Evolutionary conservation across 345 rosid genomes (phyloP), one percentile per base, ranked within the genome.

Genomic region (Stellera chamaejasme): DNA sequence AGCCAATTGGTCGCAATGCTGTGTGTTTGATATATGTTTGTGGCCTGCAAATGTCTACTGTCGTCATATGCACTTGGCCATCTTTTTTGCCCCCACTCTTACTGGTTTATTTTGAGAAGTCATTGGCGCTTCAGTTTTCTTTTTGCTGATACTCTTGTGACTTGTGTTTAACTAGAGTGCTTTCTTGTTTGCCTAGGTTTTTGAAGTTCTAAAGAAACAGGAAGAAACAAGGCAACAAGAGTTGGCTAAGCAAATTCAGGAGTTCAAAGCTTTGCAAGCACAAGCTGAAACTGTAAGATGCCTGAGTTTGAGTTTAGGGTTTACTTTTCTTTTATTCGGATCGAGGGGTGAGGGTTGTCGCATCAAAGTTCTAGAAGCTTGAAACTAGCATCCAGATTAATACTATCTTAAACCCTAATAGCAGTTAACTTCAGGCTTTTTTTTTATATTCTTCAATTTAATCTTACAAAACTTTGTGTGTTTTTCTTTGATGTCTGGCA

Each of bases 141-240:
- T 15, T 19, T 49, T 23, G 52, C 2, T 5, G 39, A 32, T 32
- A 11, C 28, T 49, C 11, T 49, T n/a, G 3, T 10, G 52, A 8
- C 10, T 16, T 49, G 23, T 15, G 27, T 53, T 70, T 49, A 54
- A 25, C 13, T 10, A 32, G 61, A 60, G 57, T 59, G 58, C 12
- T 43, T 67, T 62, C 32, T 41, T 56, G 56, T 56, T 66, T 42
- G 10, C 66, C 53, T 48, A 89, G 99, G 84, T 77, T 16, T 89
- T 93, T 84, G 96, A 89, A 67, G 32, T 60, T 27, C 75, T 87
- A 45, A 84, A 84, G 80, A 81, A 79, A 56, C 82, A 73, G 69
- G 99, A 93, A 61, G 92, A 83, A 69, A 93, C 97, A 15, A 84
- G 78, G 64, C 90, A 78, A 68, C 61, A 79, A 39, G 96, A 89